Base-by-base conservation (phyloP, 495 filamentous ascomycete genomes). In the Poronia punctata region DNA sequence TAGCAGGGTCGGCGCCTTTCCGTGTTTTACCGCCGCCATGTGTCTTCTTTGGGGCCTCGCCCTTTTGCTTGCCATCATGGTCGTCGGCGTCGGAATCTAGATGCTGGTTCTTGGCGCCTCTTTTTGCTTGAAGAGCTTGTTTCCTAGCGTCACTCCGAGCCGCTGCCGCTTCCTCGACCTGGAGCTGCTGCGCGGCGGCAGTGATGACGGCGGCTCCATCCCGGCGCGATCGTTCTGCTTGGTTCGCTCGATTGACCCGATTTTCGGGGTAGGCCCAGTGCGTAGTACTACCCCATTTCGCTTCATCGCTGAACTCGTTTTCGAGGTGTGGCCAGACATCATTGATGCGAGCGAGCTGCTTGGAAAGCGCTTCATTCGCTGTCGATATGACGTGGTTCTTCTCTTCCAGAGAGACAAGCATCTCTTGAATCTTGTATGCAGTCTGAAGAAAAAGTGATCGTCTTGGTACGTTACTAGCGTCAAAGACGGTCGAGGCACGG, bases 251-350 rank as follows among this genome's bases (percentile, higher is more conserved):
- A 52, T 83, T 83, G 15, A 76, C 66, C 50, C 80, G 75, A 38
- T 93, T 90, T 48, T 95, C 89, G 7, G 78, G 79, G 64, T 96
- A 97, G 37, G 92, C 92, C 92, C 92, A 99, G 58, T 99, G 92
- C 36, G 78, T 86, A 35, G 80, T 73, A 59, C 87, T 97, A 20
- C 92, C 92, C 56, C 86, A 78, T 54, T 93, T 83, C 38, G 93
- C 87, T 57, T 96, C 85, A 24, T 94, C 88, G 66, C 88, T 95
- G 57, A 97, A 84, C 57, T 97, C 92, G 31, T 71, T 67, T 38
- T 89, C 84, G 37, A 97, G 77, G 62, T 86, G 80, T 10, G 84
- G 82, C 67, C 78, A 93, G 15, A 88, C 77, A 27, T 81, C 79
- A 47, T 97, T 84, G 48, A 96, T 76, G 16, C 92, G 84, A 38